Conservation (phyloP, 441 rosid species). For the Aleurites moluccanus region DNA sequence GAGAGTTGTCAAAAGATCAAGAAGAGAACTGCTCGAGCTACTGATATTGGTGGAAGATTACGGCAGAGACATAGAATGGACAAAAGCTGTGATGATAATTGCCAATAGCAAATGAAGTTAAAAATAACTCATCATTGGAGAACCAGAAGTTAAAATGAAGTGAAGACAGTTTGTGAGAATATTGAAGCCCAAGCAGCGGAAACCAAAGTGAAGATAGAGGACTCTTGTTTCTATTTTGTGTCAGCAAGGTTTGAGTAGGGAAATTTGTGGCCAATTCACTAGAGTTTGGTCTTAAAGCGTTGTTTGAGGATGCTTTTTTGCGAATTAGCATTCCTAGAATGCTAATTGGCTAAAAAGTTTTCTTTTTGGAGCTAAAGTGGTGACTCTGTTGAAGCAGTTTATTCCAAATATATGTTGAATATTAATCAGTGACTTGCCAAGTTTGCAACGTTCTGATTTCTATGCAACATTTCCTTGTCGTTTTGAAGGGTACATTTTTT, state of each 20-base stretch:
- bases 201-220: slow-evolving; percentile 17
- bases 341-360: not conserved
- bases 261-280: not conserved
- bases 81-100: slow-evolving; percentile 14
- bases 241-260: slow-evolving; percentile 3
- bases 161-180: slow-evolving; percentile 39
- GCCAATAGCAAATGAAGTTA: slow-evolving; percentile 4
- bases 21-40: slow-evolving; percentile 25
- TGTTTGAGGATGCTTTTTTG: slow-evolving; percentile 9
- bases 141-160: slow-evolving; percentile 5
- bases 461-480: not conserved
- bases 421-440: not conserved
- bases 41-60: slow-evolving; percentile 49
- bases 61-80: slow-evolving; percentile 43
- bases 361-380: not conserved
- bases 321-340: not conserved
- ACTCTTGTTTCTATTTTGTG: not conserved
- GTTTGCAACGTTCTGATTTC: not conserved
- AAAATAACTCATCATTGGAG: not conserved
- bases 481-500: too few species aligned
- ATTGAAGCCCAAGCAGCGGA: slow-evolving; percentile 35
- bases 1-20: slow-evolving; percentile 22
- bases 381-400: not conserved
- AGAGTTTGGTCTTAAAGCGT: not conserved
- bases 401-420: not conserved